Percentiles rank a stretch among this genome's conserved stretches.
Conservation (phyloP, 805 yeast genomes). For the Lipomyces orientalis region DNA sequence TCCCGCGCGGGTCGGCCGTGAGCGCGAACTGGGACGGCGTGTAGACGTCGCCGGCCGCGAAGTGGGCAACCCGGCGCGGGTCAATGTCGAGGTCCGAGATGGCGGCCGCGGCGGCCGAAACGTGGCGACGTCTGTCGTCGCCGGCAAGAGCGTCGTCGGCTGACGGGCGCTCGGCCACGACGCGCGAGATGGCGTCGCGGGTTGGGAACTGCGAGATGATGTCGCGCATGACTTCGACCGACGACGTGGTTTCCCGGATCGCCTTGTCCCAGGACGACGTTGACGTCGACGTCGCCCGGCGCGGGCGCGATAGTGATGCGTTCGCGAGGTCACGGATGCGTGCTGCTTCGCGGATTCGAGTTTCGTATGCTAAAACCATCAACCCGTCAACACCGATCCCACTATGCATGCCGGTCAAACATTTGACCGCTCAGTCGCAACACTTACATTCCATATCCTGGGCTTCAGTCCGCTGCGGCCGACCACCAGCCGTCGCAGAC, state of each 20-base stretch:
- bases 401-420: too few relatives aligned
- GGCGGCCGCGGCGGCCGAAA: constrained; percentile 35
- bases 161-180: constrained; percentile 30
- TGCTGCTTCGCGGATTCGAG: constrained; percentile 1
- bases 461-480: not conserved
- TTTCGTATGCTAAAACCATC: not conserved
- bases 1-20: not conserved
- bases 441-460: not conserved
- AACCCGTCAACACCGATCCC: too few relatives aligned
- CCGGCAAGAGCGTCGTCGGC: constrained; percentile 40
- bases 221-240: constrained; percentile 3
- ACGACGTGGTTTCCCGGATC: not conserved
- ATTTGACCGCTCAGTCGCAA: not conserved
- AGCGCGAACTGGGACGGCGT: not conserved
- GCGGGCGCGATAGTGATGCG: not conserved
- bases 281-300: not conserved
- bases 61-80: not conserved
- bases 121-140: constrained; percentile 33
- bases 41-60: not conserved
- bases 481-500: not conserved
- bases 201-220: not conserved
- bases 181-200: constrained; percentile 1
- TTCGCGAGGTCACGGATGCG: not conserved
- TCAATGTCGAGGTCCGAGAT: constrained; percentile 29
- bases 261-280: not conserved